These are phyloP conservation scores for Dothistroma pini DNA, from an alignment of 2,329 filamentous ascomycete genomes.

Conservation along the genomic window DNA sequence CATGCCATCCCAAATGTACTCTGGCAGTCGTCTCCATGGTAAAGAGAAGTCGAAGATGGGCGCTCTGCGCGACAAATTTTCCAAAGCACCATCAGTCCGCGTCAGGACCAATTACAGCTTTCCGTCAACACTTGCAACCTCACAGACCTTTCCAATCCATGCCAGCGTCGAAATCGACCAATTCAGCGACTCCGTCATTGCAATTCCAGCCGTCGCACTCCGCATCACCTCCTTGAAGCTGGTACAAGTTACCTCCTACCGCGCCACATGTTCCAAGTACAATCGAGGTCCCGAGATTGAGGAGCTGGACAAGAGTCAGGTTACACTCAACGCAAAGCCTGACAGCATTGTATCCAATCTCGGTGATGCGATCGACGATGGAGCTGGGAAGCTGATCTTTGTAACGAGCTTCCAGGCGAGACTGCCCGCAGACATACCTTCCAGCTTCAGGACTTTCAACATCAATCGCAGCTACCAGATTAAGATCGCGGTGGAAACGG, in stretches of 20 bases:
- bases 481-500: not conserved
- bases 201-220: not conserved
- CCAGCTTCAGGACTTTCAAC: not conserved
- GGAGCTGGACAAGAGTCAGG: not conserved
- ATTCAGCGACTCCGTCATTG: not conserved
- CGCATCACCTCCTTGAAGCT: not conserved
- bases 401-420: not conserved
- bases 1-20: not conserved
- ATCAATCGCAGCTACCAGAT: not conserved
- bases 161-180: not conserved
- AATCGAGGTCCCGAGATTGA: not conserved
- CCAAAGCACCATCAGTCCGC: not conserved
- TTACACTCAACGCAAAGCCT: not conserved
- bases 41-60: not conserved
- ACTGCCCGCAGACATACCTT: not conserved
- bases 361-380: not conserved
- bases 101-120: not conserved
- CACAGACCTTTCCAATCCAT: not conserved
- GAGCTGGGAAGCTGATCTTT: not conserved
- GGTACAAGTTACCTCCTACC: not conserved
- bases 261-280: not conserved
- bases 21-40: not conserved
- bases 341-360: not conserved
- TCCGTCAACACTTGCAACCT: not conserved
- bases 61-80: not conserved